These are phyloP conservation scores for Gastrolobium bilobum DNA, from an alignment of 306 rosid species.

Conservation along the genomic window DNA sequence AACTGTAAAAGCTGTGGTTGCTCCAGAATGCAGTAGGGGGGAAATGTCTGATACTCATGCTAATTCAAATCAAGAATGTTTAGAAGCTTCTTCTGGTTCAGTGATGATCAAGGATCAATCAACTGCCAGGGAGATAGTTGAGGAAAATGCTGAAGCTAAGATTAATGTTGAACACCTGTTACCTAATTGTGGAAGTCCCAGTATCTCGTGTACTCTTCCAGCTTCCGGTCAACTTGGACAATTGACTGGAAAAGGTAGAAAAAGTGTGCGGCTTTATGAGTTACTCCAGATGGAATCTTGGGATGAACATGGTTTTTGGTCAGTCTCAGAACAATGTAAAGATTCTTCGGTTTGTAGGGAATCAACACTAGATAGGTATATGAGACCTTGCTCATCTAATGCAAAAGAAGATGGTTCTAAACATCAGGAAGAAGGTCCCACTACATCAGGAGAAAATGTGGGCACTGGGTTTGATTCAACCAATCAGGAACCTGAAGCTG, in stretches of 20 bases:
- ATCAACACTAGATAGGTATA: slow-evolving; percentile 41
- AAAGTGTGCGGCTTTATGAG: slow-evolving; percentile 71
- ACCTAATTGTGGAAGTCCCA: slow-evolving; percentile 43
- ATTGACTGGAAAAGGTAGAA: slow-evolving; percentile 66
- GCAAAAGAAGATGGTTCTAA: slow-evolving; percentile 48
- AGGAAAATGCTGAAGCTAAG: slow-evolving; percentile 49
- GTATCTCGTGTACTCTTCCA: slow-evolving; percentile 40
- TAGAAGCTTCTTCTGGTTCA: slow-evolving; percentile 43
- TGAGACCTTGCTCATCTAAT: slow-evolving; percentile 46
- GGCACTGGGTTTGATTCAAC: slow-evolving; percentile 46
- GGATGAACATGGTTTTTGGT: slow-evolving; percentile 48
- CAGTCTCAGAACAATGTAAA: slow-evolving; percentile 44
- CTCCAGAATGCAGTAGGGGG: slow-evolving; percentile 48
- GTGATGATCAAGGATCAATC: slow-evolving; percentile 46
- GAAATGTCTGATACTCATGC: slow-evolving; percentile 45
- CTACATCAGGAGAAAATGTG: slow-evolving; percentile 68
- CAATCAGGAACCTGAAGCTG: slow-evolving; percentile 42
- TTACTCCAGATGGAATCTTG: slow-evolving; percentile 75
- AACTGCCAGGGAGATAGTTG: slow-evolving; percentile 61
- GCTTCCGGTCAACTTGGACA: slow-evolving; percentile 56
- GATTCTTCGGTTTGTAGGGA: slow-evolving; percentile 50
- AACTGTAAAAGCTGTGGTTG: slow-evolving; percentile 13
- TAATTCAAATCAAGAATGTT: slow-evolving; percentile 50
- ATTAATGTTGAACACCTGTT: slow-evolving; percentile 33
- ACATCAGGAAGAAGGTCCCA: slow-evolving; percentile 60